phyloP scores from a whole-genome alignment of 352 stramenopile species.

The Halophytophthora polymorphica region DNA sequence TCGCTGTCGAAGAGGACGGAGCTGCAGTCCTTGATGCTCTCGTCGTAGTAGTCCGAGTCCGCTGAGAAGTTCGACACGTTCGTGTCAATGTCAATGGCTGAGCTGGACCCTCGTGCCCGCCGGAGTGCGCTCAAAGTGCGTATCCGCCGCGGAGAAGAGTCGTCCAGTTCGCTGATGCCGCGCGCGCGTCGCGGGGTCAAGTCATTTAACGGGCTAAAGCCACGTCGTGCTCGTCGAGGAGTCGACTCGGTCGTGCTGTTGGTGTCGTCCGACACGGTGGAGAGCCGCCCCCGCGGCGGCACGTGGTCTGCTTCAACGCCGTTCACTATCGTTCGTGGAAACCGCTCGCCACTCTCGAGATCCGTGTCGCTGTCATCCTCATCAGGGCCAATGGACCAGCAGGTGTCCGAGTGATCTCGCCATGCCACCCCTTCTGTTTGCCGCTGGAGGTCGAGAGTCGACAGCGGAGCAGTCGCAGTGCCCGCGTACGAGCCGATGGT shows the following conservation, averaged over 20 bases:
- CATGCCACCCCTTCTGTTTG: constrained; percentile 10
- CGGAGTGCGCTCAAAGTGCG: constrained; percentile 22
- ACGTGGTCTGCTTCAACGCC: neutral
- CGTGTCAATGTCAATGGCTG: constrained; percentile 5
- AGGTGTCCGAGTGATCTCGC: constrained; percentile 25
- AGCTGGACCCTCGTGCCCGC: constrained; percentile 9
- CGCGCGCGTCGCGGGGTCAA: constrained; percentile 11
- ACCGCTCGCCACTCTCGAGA: constrained; percentile 8
- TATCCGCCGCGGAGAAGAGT: constrained; percentile 20
- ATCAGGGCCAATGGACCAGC: constrained; percentile 31
- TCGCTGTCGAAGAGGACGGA: constrained; percentile 13
- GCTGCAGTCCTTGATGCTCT: constrained; percentile 26
- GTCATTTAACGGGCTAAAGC: constrained; percentile 4
- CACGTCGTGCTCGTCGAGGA: constrained; percentile 14
- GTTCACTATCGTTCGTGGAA: neutral
- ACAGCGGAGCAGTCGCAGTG: neutral
- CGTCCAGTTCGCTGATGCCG: constrained; percentile 13
- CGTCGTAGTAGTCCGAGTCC: constrained; percentile 23
- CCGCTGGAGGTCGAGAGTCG: neutral
- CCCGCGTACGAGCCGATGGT: neutral
- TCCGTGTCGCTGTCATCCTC: constrained; percentile 26
- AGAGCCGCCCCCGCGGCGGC: constrained; percentile 10
- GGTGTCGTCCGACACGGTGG: constrained; percentile 15
- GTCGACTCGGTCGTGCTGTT: constrained; percentile 19
- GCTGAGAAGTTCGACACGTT: constrained; percentile 24